These are phyloP conservation scores for Colletotrichum salicis DNA, from an alignment of 2,329 filamentous ascomycete species.

Conservation along the genomic window DNA sequence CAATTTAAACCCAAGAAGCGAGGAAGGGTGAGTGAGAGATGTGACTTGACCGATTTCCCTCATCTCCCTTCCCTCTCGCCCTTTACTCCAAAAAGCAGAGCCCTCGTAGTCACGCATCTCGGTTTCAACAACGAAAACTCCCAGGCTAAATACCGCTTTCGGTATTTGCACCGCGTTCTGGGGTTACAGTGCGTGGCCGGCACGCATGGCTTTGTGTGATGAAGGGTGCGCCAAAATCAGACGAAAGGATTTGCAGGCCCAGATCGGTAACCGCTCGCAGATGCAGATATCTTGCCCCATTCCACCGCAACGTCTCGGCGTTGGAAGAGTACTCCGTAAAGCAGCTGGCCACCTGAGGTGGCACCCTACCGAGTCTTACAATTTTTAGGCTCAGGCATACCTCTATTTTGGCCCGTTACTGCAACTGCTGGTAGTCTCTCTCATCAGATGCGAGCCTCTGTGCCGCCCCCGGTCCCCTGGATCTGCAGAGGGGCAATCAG, in stretches of 20 bases:
- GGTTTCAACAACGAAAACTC: slow-evolving; percentile 1
- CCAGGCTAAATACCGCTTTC: not conserved
- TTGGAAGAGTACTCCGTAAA: not conserved
- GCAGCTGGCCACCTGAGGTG: not conserved
- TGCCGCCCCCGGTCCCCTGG: not conserved
- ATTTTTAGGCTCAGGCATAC: not conserved
- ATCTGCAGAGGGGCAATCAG: slow-evolving; percentile 29
- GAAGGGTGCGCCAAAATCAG: slow-evolving; percentile 18
- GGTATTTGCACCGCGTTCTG: not conserved
- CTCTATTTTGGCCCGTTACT: not conserved
- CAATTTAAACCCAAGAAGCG: slow-evolving; percentile 3
- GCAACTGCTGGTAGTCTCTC: not conserved
- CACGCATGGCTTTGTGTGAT: slow-evolving; percentile 14
- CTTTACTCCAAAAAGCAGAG: not conserved
- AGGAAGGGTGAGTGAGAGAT: not conserved
- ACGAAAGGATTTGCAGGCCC: slow-evolving; percentile 10
- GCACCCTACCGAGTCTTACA: not conserved
- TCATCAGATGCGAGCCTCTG: slow-evolving; percentile 6
- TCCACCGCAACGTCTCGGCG: not conserved
- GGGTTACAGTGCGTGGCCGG: slow-evolving; percentile 7
- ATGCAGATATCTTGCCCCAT: not conserved
- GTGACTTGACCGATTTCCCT: not conserved
- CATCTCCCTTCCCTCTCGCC: not conserved
- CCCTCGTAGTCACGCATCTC: not conserved
- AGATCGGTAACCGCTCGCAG: slow-evolving; percentile 20